Conservation (phyloP, 2,329 filamentous ascomycete species). For the Arthrobotrys pseudoclavata region DNA sequence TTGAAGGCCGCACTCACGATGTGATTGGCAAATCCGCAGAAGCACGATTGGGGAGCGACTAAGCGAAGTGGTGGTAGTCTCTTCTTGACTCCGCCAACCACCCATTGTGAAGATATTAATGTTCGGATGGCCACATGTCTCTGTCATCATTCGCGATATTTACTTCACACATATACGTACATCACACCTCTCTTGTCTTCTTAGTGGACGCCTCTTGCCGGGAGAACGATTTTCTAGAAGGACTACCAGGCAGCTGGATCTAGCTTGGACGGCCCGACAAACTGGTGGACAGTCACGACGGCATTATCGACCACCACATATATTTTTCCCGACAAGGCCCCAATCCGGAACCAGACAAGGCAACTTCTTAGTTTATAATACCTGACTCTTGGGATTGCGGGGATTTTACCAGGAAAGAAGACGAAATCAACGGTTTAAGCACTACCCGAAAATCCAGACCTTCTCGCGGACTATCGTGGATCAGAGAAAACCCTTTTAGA, state of each 20-base stretch:
- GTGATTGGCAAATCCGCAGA: slow-evolving; percentile 50
- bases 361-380: slow-evolving; percentile 23
- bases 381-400: slow-evolving; percentile 14
- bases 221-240: slow-evolving; percentile 39
- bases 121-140: slow-evolving; percentile 33
- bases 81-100: slow-evolving; percentile 44
- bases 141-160: slow-evolving; percentile 17
- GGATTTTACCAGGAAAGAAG: slow-evolving; percentile 13
- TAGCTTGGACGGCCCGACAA: slow-evolving; percentile 45
- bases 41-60: slow-evolving; percentile 33
- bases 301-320: slow-evolving; percentile 31
- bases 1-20: slow-evolving; percentile 27
- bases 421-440: slow-evolving; percentile 16
- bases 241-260: slow-evolving; percentile 40
- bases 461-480: slow-evolving; percentile 11
- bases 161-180: slow-evolving; percentile 20
- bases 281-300: slow-evolving; percentile 44
- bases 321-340: slow-evolving; percentile 33
- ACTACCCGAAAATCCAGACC: slow-evolving; percentile 1
- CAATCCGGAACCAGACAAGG: slow-evolving; percentile 37
- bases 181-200: background rate
- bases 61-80: slow-evolving; percentile 43
- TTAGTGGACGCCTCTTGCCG: slow-evolving; percentile 40
- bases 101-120: slow-evolving; percentile 25
- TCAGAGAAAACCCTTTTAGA: slow-evolving; percentile 16